Evolutionary conservation across 441 rosid genomes (phyloP).

Genomic region (Lagerstroemia fauriei): DNA sequence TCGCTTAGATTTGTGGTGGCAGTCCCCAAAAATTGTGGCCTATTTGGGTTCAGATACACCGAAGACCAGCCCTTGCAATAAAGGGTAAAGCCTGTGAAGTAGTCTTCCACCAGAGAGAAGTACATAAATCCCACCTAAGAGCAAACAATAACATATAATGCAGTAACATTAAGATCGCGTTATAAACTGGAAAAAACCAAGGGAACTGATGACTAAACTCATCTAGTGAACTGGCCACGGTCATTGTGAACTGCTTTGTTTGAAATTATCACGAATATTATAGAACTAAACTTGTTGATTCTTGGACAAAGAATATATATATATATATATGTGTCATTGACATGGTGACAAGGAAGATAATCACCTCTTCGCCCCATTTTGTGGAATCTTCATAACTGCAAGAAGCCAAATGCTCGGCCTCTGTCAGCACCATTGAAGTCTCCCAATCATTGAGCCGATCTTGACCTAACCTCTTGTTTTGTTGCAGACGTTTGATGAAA

Average conservation of each 20-base stretch:
- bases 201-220: neutral
- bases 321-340: neutral
- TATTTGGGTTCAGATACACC: constrained; percentile 30
- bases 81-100: constrained; percentile 41
- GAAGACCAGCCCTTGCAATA: constrained; percentile 51
- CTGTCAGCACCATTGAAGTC: constrained; percentile 5
- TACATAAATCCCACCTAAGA: constrained; percentile 44
- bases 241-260: too few species aligned
- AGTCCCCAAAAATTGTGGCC: constrained; percentile 44
- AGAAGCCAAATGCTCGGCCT: constrained; percentile 26
- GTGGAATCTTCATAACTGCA: constrained; percentile 42
- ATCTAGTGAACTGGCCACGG: too few species aligned
- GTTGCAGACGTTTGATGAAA: constrained; percentile 31
- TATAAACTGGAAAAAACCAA: too few species aligned
- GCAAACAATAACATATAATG: neutral
- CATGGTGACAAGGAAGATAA: neutral
- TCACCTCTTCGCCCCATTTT: constrained; percentile 49
- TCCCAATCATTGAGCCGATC: neutral
- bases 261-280: too few species aligned
- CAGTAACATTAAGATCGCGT: neutral
- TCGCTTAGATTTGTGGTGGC: constrained; percentile 33
- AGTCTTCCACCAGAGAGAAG: constrained; percentile 45
- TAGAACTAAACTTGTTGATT: too few species aligned
- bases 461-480: neutral
- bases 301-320: too few species aligned